These are phyloP conservation scores for Daldinia caldariorum DNA, from an alignment of 495 filamentous ascomycete species.

Conservation along the genomic window DNA sequence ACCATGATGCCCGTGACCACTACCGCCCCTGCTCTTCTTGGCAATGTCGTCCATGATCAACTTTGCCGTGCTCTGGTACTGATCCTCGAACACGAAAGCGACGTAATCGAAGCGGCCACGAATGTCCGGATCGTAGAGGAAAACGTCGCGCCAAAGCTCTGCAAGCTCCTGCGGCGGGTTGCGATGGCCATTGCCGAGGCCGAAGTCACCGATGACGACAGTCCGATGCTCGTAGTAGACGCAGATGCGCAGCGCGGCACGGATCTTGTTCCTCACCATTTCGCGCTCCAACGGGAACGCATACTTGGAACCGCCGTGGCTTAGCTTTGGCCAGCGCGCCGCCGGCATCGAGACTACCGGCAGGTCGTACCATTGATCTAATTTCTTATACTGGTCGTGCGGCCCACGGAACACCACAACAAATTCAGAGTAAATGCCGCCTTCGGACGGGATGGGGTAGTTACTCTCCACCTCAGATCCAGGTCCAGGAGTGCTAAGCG, in stretches of 20 bases:
- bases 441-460: slow-evolving; percentile 73
- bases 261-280: slow-evolving; percentile 76
- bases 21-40: slow-evolving; percentile 53
- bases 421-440: slow-evolving; percentile 72
- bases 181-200: slow-evolving; percentile 72
- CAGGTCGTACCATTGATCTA: slow-evolving; percentile 60
- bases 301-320: slow-evolving; percentile 70
- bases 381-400: slow-evolving; percentile 58
- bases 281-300: slow-evolving; percentile 74
- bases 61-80: slow-evolving; percentile 54
- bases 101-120: slow-evolving; percentile 72
- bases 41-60: slow-evolving; percentile 60
- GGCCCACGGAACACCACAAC: slow-evolving; percentile 64
- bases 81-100: slow-evolving; percentile 74
- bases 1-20: slow-evolving; percentile 28
- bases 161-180: slow-evolving; percentile 76
- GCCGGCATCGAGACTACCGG: slow-evolving; percentile 78
- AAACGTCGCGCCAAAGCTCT: slow-evolving; percentile 72
- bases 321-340: slow-evolving; percentile 74
- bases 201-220: slow-evolving; percentile 76
- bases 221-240: slow-evolving; percentile 65
- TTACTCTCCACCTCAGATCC: slow-evolving; percentile 55
- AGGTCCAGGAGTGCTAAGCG: slow-evolving; percentile 65
- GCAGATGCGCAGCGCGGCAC: slow-evolving; percentile 73
- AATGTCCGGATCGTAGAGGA: slow-evolving; percentile 72